Evolutionary conservation across 768 basidiomycete genomes (phyloP).

Genomic region (Russula griseocarnosa): DNA sequence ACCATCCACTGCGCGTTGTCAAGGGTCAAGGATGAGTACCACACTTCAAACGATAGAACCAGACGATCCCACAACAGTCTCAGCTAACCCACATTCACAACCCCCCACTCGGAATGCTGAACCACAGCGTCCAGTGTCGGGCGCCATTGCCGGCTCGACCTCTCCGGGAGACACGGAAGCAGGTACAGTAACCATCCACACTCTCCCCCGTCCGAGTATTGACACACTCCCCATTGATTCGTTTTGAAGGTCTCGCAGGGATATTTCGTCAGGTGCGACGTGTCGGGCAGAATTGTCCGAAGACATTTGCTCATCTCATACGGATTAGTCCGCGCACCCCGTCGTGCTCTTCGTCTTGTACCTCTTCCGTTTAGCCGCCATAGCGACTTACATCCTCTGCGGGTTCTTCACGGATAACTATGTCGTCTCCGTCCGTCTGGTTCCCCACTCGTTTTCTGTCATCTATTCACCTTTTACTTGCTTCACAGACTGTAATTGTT

Average conservation of each 20-base stretch:
- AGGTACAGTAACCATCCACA: constrained; percentile 42
- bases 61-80: constrained; percentile 57
- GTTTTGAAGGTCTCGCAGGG: constrained; percentile 55
- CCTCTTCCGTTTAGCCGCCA: constrained; percentile 83
- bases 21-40: constrained; percentile 46
- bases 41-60: constrained; percentile 58
- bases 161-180: constrained; percentile 62
- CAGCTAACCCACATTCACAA: constrained; percentile 32
- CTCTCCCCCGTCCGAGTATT: neutral
- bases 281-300: neutral
- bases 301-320: neutral
- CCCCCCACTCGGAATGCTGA: constrained; percentile 5
- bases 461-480: neutral
- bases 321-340: constrained; percentile 68
- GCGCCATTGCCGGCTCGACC: constrained; percentile 50
- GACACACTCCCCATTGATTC: neutral
- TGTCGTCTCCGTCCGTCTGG: constrained; percentile 75
- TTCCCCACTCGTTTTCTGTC: neutral
- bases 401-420: constrained; percentile 88
- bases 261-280: constrained; percentile 67
- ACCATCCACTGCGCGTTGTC: neutral
- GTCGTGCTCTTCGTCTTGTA: constrained; percentile 83
- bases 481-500: constrained; percentile 72
- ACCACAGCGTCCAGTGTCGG: constrained; percentile 36
- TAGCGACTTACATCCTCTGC: constrained; percentile 88